Evolutionary conservation across 78 protist genomes (phyloP).

Genomic region (Guillardia theta): DNA sequence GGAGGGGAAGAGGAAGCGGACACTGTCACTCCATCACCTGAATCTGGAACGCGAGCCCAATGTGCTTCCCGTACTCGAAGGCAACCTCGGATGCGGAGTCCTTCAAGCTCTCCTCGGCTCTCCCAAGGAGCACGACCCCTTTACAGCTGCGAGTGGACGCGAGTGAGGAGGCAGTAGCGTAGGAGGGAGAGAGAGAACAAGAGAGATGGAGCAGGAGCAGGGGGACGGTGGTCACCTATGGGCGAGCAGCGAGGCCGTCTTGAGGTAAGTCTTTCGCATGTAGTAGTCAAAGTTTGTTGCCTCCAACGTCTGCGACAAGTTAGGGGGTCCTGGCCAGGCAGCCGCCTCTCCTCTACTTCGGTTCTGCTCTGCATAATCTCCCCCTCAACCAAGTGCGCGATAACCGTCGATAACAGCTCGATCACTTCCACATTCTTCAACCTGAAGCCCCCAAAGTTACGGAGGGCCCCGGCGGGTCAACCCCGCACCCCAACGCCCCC

Average conservation of each 20-base stretch:
- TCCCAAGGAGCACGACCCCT: neutral
- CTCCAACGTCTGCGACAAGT: neutral
- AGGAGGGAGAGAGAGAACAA: too few species aligned
- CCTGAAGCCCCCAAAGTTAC: neutral
- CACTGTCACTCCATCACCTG: neutral
- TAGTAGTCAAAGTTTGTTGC: slow-evolving; percentile 58
- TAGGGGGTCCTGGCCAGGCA: too few species aligned
- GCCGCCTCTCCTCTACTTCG: too few species aligned
- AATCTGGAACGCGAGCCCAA: slow-evolving; percentile 89
- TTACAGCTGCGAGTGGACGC: too few species aligned
- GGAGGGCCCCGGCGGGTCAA: too few species aligned
- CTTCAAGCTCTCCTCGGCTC: neutral
- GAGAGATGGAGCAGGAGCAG: neutral
- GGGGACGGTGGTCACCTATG: slow-evolving; percentile 53
- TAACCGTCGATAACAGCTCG: slow-evolving; percentile 51
- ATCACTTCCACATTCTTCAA: slow-evolving; percentile 38
- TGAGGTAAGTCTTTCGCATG: slow-evolving; percentile 79
- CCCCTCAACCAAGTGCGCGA: slow-evolving; percentile 83
- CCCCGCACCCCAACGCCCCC: too few species aligned
- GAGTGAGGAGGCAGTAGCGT: too few species aligned
- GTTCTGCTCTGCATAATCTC: slow-evolving; percentile 79
- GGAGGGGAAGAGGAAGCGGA: neutral
- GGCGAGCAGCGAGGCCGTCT: slow-evolving; percentile 87
- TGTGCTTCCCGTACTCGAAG: slow-evolving; percentile 72
- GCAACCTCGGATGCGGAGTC: neutral